These are phyloP conservation scores for Orychophragmus violaceus DNA, from an alignment of 345 rosid species.

Conservation along the genomic window DNA sequence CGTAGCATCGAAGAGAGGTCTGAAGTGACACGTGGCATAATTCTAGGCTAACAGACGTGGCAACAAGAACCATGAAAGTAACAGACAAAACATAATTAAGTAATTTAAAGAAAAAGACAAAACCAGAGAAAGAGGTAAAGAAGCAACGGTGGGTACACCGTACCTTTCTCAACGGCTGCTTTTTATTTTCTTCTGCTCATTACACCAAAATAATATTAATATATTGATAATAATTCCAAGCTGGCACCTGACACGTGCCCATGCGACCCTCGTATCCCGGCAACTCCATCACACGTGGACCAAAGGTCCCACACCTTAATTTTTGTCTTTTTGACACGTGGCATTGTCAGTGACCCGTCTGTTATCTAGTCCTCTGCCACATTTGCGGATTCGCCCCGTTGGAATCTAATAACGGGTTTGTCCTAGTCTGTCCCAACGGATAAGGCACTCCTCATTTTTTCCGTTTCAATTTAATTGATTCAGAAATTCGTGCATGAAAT, in stretches of 20 bases:
- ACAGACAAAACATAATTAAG: constrained; percentile 14
- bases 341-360: constrained; percentile 22
- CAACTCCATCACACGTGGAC: constrained; percentile 33
- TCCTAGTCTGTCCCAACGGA: constrained; percentile 13
- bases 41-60: constrained; percentile 17
- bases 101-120: background rate
- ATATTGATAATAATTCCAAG: constrained; percentile 30
- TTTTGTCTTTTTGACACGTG: constrained; percentile 28
- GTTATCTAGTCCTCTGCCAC: constrained; percentile 14
- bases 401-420: constrained; percentile 23
- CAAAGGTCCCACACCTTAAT: background rate
- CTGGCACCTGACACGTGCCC: constrained; percentile 37
- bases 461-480: background rate
- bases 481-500: constrained; percentile 5
- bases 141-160: constrained; percentile 30
- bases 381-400: constrained; percentile 27
- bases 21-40: constrained; percentile 2
- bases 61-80: constrained; percentile 20
- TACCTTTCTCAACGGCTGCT: constrained; percentile 29
- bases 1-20: background rate
- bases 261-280: constrained; percentile 30
- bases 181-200: background rate
- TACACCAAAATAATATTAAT: no score
- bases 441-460: constrained; percentile 9
- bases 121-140: constrained; percentile 5